These are phyloP conservation scores for Zygoascus bituminiphila DNA, from an alignment of 805 yeast species.

Conservation along the genomic window DNA sequence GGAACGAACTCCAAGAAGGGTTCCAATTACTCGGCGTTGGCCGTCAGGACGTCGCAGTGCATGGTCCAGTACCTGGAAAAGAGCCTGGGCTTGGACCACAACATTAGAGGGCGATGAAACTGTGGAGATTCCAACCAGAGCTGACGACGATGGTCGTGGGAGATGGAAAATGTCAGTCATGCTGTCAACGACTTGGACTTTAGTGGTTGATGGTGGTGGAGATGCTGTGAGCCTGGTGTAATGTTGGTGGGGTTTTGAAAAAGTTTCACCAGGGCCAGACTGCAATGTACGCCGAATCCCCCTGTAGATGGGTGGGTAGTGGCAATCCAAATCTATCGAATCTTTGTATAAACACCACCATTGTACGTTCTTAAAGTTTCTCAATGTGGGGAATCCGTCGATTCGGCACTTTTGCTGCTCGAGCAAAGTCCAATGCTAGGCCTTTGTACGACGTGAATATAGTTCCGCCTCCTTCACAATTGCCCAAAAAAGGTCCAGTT, in stretches of 20 bases:
- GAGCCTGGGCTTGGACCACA: constrained; percentile 39
- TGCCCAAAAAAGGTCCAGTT: neutral
- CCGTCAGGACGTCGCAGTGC: constrained; percentile 49
- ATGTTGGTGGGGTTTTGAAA: neutral
- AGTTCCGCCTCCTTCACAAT: neutral
- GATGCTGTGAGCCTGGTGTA: neutral
- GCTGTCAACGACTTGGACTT: too few relatives aligned
- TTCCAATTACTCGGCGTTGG: constrained; percentile 62
- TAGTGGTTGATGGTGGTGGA: neutral
- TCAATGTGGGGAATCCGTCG: neutral
- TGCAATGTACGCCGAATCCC: neutral
- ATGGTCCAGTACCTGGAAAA: constrained; percentile 69
- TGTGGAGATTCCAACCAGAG: constrained; percentile 17
- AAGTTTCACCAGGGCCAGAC: neutral
- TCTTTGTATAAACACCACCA: too few relatives aligned
- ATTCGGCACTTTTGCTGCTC: neutral
- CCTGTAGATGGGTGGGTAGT: too few relatives aligned
- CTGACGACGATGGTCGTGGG: constrained; percentile 16
- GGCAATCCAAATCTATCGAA: too few relatives aligned
- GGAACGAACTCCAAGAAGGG: constrained; percentile 70
- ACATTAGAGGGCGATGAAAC: constrained; percentile 20
- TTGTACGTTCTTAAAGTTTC: too few relatives aligned
- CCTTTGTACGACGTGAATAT: neutral
- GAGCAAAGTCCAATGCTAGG: neutral
- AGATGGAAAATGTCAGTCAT: constrained; percentile 20